Base-by-base conservation (phyloP, 1,284 basidiomycete genomes). In the Farysia itapuensis region DNA sequence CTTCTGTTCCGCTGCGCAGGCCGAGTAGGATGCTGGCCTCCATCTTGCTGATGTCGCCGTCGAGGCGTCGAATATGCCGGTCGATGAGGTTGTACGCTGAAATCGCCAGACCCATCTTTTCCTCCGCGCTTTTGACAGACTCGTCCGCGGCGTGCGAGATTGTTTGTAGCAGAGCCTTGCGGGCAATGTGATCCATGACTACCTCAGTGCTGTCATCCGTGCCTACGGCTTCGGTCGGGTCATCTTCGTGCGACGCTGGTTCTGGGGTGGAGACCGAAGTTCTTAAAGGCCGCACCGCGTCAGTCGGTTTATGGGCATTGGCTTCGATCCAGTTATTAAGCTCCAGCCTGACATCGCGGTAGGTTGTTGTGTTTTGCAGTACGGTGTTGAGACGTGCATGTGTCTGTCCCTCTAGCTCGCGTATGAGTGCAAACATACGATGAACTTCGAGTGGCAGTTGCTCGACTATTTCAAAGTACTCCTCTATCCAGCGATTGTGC, bases 391-490 rank as follows among this genome's bases (percentile, higher is more conserved):
- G 21, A 8, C 57, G 44, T 11, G 35, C n/a, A 16, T 47, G 77
- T 40, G 84, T 81, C 71, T 89, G 87, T 51, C 84, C 81, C 64
- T 94, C 91, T 22, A 92, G 79, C 76, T 94, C 90, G n/a, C 82
- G 80, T 70, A 92, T 82, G 25, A 94, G 79, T 18, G 84, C 81
- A 75, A 86, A 87, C 47, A 88, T 86, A 28, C 91, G 81, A 69
- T 89, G 86, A 40, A 94, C 76, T 41, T 88, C 88, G 47, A 93
- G 79, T 2, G 91, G 90, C 5, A 94, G 78, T 75, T 92, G 89
- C 67, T 93, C 90, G 42, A 91, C 83, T 40, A 87, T 70, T 25
- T 74, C 74, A 35, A 65, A 66, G 43, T 74, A 75, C 46, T 74
- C 72, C 29, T 75, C 74, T 0, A 48, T 53, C 74, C 74, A 75